Evolutionary conservation across 202 grass and related monocot species (phyloP).

Genomic region (Cymbopogon flexuosus): DNA sequence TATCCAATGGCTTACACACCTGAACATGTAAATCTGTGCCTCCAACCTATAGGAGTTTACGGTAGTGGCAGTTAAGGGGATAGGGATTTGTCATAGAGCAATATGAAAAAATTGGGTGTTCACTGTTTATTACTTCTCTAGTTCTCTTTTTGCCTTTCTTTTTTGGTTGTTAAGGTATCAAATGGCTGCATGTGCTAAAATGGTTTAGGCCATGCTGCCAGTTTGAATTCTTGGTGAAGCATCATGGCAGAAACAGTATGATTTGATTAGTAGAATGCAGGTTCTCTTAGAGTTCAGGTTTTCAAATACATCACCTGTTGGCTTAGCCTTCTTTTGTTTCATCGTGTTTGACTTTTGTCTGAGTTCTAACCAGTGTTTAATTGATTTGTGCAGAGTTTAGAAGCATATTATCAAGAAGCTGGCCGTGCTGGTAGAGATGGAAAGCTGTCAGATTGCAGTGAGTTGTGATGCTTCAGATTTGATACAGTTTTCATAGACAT

Average conservation of each 20-base stretch:
- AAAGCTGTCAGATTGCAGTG: constrained; percentile 77
- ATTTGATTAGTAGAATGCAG: constrained; percentile 2
- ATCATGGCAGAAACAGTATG: not conserved
- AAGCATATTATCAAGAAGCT: constrained; percentile 99
- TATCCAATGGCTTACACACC: not conserved
- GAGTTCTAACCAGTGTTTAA: constrained; percentile 19
- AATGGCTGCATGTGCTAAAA: not conserved
- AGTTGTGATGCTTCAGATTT: constrained; percentile 34
- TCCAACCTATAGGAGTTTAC: constrained; percentile 23
- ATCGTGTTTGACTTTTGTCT: constrained; percentile 5
- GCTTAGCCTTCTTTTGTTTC: constrained; percentile 1
- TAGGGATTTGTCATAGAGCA: not conserved
- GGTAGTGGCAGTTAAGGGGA: not conserved
- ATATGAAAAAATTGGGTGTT: not conserved
- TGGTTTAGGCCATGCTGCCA: not conserved
- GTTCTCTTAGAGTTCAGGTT: not conserved
- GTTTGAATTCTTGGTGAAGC: not conserved
- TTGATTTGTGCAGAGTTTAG: constrained; percentile 74
- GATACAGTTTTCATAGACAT: not conserved
- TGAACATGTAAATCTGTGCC: not conserved
- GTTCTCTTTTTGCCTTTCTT: not conserved
- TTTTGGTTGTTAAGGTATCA: not conserved
- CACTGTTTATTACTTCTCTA: not conserved
- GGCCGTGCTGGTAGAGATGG: constrained; percentile 94
- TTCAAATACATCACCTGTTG: constrained; percentile 16